These are phyloP conservation scores for Mollisia scopiformis DNA, from an alignment of 2,329 filamentous ascomycete species.

Conservation along the genomic window DNA sequence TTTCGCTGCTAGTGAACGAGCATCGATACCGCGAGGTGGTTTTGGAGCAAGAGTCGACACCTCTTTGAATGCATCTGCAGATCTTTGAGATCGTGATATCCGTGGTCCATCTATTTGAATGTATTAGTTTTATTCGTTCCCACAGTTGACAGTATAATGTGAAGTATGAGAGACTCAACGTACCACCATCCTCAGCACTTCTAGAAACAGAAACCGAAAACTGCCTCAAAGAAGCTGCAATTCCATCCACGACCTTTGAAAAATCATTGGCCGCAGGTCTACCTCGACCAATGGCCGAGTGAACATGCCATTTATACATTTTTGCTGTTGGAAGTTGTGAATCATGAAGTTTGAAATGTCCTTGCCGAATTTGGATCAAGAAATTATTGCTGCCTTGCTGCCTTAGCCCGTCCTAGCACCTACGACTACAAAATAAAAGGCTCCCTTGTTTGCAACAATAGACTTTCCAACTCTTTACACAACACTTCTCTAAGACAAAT, in stretches of 20 bases:
- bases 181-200: constrained; percentile 23
- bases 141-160: background rate
- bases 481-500: too few species aligned
- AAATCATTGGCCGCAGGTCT: constrained; percentile 34
- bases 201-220: constrained; percentile 34
- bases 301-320: constrained; percentile 41
- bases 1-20: constrained; percentile 36
- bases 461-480: background rate
- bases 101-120: constrained; percentile 10
- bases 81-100: constrained; percentile 24
- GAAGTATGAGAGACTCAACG: constrained; percentile 6
- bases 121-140: constrained; percentile 2
- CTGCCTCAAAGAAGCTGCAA: constrained; percentile 35
- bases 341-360: constrained; percentile 1
- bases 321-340: constrained; percentile 14
- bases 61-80: constrained; percentile 30
- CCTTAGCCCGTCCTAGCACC: constrained; percentile 8
- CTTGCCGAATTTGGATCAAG: constrained; percentile 1
- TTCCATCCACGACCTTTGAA: constrained; percentile 34
- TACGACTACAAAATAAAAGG: background rate
- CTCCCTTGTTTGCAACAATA: background rate
- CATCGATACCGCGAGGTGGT: constrained; percentile 34
- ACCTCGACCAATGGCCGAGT: constrained; percentile 35
- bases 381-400: constrained; percentile 22
- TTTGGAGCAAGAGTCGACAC: constrained; percentile 31